Evolutionary conservation across 2,329 filamentous ascomycete species (phyloP).

Genomic region (Xylaria polymorpha): DNA sequence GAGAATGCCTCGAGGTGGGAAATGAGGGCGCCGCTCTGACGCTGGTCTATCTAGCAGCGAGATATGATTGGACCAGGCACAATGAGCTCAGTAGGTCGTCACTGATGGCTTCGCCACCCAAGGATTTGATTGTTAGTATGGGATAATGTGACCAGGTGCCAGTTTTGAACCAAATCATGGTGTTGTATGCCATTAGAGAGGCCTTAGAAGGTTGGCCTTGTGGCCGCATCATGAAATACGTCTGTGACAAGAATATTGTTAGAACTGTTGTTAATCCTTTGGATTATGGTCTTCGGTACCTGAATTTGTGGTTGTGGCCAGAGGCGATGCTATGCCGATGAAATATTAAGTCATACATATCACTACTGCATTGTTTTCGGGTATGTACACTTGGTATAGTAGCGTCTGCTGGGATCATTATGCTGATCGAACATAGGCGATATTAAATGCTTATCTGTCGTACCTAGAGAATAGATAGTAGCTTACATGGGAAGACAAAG

Average conservation of each 20-base stretch:
- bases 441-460: background rate
- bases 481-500: background rate
- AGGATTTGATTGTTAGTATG: background rate
- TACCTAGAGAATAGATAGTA: background rate
- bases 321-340: background rate
- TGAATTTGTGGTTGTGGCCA: background rate
- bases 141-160: background rate
- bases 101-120: conserved; percentile 3
- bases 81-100: conserved; percentile 3
- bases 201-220: conserved; percentile 15
- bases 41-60: conserved; percentile 10
- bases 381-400: background rate
- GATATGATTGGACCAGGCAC: conserved; percentile 7
- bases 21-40: conserved; percentile 26
- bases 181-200: conserved; percentile 2
- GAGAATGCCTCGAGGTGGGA: conserved; percentile 24
- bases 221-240: conserved; percentile 10
- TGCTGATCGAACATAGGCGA: background rate
- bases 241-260: conserved; percentile 2
- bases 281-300: background rate
- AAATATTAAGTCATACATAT: background rate
- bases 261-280: background rate
- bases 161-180: background rate
- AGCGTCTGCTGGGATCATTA: background rate
- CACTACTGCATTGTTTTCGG: background rate